These are phyloP conservation scores for Brassica nigra DNA, from an alignment of 345 rosid species.

Conservation along the genomic window DNA sequence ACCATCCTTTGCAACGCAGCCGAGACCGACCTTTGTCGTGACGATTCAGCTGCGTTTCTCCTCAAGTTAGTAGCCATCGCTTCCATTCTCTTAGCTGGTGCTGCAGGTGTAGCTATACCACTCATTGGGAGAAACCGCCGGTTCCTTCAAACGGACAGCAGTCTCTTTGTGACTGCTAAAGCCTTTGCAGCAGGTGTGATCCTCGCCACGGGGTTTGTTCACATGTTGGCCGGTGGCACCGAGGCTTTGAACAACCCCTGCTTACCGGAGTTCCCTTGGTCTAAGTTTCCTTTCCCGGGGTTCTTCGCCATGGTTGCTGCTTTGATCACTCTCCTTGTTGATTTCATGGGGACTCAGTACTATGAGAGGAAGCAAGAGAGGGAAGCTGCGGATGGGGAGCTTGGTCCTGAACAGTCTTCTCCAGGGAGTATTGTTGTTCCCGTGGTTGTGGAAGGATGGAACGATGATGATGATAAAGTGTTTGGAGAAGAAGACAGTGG, in stretches of 20 bases:
- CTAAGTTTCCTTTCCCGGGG: conserved; percentile 86
- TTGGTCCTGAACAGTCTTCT: conserved; percentile 44
- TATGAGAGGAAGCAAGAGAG: conserved; percentile 79
- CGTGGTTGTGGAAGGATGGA: conserved; percentile 19
- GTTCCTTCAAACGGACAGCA: conserved; percentile 69
- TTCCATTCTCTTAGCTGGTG: conserved; percentile 71
- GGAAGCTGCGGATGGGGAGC: conserved; percentile 34
- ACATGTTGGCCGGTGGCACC: conserved; percentile 70
- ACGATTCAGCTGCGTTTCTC: conserved; percentile 58
- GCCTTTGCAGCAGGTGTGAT: conserved; percentile 96
- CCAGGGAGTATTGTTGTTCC: conserved; percentile 44
- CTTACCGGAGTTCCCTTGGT: conserved; percentile 70
- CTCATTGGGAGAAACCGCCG: conserved; percentile 67
- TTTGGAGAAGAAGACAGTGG: conserved; percentile 88
- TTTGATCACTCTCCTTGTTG: conserved; percentile 68
- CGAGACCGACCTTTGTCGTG: conserved; percentile 58
- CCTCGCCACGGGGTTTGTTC: conserved; percentile 91
- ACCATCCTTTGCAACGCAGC: conserved; percentile 42
- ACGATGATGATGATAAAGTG: conserved; percentile 52
- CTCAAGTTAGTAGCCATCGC: conserved; percentile 79
- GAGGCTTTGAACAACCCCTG: conserved; percentile 63
- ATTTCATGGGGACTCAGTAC: conserved; percentile 88
- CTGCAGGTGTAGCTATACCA: conserved; percentile 70
- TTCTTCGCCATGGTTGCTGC: conserved; percentile 93
- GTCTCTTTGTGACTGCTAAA: conserved; percentile 76